A percentile compares a stretch with the other conserved stretches of the same genome.
phyloP scores from a whole-genome alignment of 2,329 filamentous ascomycete species.

The Fusarium nodosum region DNA sequence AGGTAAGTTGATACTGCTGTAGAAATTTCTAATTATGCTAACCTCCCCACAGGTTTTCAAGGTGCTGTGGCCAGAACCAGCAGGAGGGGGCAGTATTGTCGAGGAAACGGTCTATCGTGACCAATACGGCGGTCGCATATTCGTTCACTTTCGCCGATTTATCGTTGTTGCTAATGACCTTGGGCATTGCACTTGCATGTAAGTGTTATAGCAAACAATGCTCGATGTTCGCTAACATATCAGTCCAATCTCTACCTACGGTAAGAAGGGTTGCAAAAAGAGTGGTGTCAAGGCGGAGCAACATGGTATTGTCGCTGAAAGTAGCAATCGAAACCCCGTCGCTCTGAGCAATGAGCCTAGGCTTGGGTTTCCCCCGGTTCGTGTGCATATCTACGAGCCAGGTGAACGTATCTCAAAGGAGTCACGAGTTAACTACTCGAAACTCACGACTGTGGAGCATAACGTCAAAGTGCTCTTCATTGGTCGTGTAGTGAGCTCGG shows the following conservation, averaged over 20 bases:
- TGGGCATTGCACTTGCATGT: conserved; percentile 70
- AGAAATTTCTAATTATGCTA: not conserved
- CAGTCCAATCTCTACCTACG: conserved; percentile 70
- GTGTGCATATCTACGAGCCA: conserved; percentile 58
- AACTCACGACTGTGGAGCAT: conserved; percentile 69
- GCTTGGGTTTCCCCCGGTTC: conserved; percentile 64
- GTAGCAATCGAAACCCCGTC: conserved; percentile 50
- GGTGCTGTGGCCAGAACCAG: conserved; percentile 68
- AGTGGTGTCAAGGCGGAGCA: conserved; percentile 65
- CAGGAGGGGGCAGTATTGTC: conserved; percentile 54
- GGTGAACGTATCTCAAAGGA: conserved; percentile 62
- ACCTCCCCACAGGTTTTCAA: conserved; percentile 64
- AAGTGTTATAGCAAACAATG: conserved; percentile 48
- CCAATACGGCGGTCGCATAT: conserved; percentile 57
- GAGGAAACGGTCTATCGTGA: conserved; percentile 54
- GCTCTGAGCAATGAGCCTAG: conserved; percentile 59
- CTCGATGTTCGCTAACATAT: conserved; percentile 22
- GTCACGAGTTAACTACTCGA: conserved; percentile 71
- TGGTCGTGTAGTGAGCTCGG: conserved; percentile 58
- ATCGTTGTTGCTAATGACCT: conserved; percentile 66
- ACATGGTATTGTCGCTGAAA: conserved; percentile 66
- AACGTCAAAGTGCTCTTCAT: conserved; percentile 71
- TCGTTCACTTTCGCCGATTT: conserved; percentile 66
- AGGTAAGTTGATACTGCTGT: conserved; percentile 48
- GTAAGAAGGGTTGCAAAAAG: conserved; percentile 66